phyloP scores from a whole-genome alignment of 345 rosid genomes.

The Euphorbia pulcherrima region DNA sequence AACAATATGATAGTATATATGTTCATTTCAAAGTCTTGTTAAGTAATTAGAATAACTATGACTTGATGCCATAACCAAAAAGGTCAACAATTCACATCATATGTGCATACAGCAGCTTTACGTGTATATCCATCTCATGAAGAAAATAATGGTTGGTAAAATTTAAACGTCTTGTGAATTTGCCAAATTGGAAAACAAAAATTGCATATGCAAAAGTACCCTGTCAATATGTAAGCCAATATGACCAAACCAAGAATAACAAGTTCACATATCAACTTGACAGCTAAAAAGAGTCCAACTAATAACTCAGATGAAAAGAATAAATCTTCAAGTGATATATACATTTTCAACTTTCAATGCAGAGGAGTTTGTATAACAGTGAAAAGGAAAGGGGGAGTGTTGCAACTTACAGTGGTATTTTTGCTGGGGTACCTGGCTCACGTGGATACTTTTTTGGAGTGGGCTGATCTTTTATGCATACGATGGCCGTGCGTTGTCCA shows the following conservation, averaged over 20 bases:
- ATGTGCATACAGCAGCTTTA: neutral
- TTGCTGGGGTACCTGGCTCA: constrained; percentile 75
- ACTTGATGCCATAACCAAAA: neutral
- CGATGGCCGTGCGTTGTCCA: constrained; percentile 75
- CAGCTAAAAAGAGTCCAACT: neutral
- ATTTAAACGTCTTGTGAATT: too few species aligned
- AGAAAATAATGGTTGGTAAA: neutral
- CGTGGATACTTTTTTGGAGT: constrained; percentile 77
- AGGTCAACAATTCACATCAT: neutral
- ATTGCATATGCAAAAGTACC: too few species aligned
- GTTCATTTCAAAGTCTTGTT: neutral
- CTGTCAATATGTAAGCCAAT: too few species aligned
- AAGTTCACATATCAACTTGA: neutral
- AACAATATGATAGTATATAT: neutral
- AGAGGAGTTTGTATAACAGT: constrained; percentile 1
- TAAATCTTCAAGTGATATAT: constrained; percentile 8
- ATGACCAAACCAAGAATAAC: too few species aligned
- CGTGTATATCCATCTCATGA: neutral
- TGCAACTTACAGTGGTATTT: constrained; percentile 64
- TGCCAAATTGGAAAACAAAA: too few species aligned
- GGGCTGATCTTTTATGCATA: constrained; percentile 56
- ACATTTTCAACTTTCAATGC: neutral
- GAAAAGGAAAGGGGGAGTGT: constrained; percentile 9
- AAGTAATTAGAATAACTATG: neutral
- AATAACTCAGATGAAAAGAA: neutral